phyloP scores from a whole-genome alignment of 164 flowering plant species.

The Kalanchoe fedtschenkoi region DNA sequence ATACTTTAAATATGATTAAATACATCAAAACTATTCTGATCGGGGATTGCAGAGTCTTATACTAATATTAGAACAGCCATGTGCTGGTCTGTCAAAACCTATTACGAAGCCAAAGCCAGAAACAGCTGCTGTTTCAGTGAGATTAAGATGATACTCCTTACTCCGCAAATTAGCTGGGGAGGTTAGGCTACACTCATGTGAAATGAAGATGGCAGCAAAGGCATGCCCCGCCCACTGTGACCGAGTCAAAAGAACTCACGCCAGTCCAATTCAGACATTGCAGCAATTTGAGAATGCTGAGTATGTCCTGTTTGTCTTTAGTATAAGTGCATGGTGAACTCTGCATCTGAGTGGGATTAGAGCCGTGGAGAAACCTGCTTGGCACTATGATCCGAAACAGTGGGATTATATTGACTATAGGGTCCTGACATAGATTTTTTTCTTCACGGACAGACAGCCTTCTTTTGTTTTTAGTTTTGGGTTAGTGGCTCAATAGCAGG shows the following conservation, averaged over 20 bases:
- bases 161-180: not conserved
- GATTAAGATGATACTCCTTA: not conserved
- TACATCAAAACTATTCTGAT: too few species aligned
- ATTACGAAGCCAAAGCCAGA: not conserved
- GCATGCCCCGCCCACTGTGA: not conserved
- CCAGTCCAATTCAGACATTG: not conserved
- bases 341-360: not conserved
- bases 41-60: too few species aligned
- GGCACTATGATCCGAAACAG: not conserved
- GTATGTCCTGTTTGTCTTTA: not conserved
- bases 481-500: too few species aligned
- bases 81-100: too few species aligned
- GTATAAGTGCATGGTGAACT: not conserved
- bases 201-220: not conserved
- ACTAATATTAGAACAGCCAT: too few species aligned
- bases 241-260: not conserved
- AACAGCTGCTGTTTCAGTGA: not conserved
- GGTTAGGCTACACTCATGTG: not conserved
- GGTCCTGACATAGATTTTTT: too few species aligned
- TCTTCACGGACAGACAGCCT: too few species aligned
- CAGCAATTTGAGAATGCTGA: not conserved
- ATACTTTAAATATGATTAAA: not conserved
- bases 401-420: conserved; percentile 1
- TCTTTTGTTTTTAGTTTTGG: too few species aligned
- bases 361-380: not conserved